Percentiles rank a stretch among this genome's conserved stretches.
Evolutionary conservation across 805 yeast species (phyloP).

Genomic region (Naumovozyma castellii): DNA sequence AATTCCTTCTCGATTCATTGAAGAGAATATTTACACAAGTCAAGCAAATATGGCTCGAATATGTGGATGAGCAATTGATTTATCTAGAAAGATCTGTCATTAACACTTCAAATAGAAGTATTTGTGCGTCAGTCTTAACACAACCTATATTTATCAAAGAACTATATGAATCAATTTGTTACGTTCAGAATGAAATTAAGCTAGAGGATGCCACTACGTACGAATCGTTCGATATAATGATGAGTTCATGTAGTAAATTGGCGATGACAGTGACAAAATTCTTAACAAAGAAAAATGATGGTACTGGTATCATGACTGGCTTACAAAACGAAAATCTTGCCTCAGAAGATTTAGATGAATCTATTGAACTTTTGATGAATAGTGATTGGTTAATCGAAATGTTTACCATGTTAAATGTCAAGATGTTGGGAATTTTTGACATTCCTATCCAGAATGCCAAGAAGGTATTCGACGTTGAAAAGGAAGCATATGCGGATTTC

Average conservation of each 20-base stretch:
- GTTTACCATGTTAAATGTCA: conserved; percentile 19
- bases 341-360: conserved; percentile 28
- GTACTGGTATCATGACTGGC: background rate
- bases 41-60: conserved; percentile 47
- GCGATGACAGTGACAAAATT: conserved; percentile 4
- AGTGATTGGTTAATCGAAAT: conserved; percentile 42
- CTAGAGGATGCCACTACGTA: conserved; percentile 1
- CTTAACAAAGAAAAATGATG: conserved; percentile 1
- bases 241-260: conserved; percentile 2
- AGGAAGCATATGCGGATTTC: conserved; percentile 37
- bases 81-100: conserved; percentile 31
- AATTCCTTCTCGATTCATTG: conserved; percentile 45
- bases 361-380: conserved; percentile 44
- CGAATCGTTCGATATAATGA: conserved; percentile 3
- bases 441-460: conserved; percentile 16
- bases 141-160: conserved; percentile 39
- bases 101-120: conserved; percentile 30
- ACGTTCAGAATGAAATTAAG: conserved; percentile 11
- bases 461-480: conserved; percentile 24
- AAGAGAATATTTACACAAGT: conserved; percentile 45
- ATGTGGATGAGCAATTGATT: conserved; percentile 44
- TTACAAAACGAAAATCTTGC: conserved; percentile 1
- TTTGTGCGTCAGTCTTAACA: conserved; percentile 37
- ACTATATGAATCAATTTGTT: conserved; percentile 25
- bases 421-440: conserved; percentile 14